Evolutionary conservation across 768 basidiomycete genomes (phyloP), one percentile per base, ranked within the genome.

Genomic region (Dendrothele bispora): DNA sequence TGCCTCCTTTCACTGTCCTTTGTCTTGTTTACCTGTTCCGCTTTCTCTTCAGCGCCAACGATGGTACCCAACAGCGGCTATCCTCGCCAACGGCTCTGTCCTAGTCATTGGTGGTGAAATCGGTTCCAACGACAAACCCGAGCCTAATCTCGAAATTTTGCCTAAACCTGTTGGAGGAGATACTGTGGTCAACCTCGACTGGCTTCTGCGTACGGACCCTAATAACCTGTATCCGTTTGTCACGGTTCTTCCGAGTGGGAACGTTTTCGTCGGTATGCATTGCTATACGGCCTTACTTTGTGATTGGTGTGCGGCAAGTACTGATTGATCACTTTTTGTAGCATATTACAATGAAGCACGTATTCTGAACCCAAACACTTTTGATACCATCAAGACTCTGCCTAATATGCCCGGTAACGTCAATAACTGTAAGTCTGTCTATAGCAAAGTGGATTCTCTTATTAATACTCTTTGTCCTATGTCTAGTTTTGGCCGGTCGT

Each of bases 301-400:
- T 39, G 29, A 40, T 10, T 48, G 11, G n/a, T 25, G 42, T n/a
- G 35, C n/a, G n/a, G n/a, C n/a, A n/a, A n/a, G n/a, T n/a, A n/a
- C 48, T 20, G 21, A 22, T 24, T 40, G 43, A 25, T 44, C 29
- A 5, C 10, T n/a, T n/a, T 15, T 29, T 17, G 7, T 50, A 88
- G 86, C 74, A 0, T 90, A 91, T 58, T 90, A 82, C 68, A 91
- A 91, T 51, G 85, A 91, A 62, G 89, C 88, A 1, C 82, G 88
- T 14, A 79, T 91, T 50, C 68, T 91, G 21, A 76, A 91, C 48
- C 81, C 84, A 0, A 68, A 60, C 10, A 86, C 78, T 1, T 88
- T 91, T 52, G 64, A 72, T 18, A 90, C 88, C 0, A 61, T 82
- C 45, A 64, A 65, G 5, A 64, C 68, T 6, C 63, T 90, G 5